phyloP scores from a whole-genome alignment of 2,329 filamentous ascomycete species.

The Aspergillus nomiae region DNA sequence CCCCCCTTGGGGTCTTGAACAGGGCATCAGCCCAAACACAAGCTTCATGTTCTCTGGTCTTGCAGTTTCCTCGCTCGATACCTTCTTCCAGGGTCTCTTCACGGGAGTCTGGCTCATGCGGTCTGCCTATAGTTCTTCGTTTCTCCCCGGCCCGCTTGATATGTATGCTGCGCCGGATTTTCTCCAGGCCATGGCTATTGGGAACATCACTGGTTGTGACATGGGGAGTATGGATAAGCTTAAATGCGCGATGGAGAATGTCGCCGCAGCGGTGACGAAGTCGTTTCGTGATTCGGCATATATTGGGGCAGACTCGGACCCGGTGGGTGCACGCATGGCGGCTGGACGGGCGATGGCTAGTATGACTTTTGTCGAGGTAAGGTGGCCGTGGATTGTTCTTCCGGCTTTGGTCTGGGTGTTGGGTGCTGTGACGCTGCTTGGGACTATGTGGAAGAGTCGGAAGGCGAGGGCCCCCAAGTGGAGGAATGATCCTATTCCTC shows the following conservation, averaged over 20 bases:
- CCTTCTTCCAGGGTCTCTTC: not conserved
- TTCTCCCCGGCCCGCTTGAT: not conserved
- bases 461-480: not conserved
- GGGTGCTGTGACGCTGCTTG: slow-evolving; percentile 8
- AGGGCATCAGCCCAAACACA: not conserved
- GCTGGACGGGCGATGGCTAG: not conserved
- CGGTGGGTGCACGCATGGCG: not conserved
- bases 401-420: slow-evolving; percentile 17
- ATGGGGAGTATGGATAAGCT: not conserved
- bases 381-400: slow-evolving; percentile 18
- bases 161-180: not conserved
- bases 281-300: slow-evolving; percentile 12
- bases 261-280: slow-evolving; percentile 14
- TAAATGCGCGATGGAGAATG: slow-evolving; percentile 11
- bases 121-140: not conserved
- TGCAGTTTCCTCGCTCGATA: not conserved
- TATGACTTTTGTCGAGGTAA: slow-evolving; percentile 8
- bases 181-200: not conserved
- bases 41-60: not conserved
- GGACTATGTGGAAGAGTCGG: slow-evolving; percentile 13
- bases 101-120: not conserved
- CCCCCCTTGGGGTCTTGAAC: not conserved
- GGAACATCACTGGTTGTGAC: not conserved
- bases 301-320: not conserved
- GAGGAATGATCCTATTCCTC: not conserved